Evolutionary conservation across 2,329 filamentous ascomycete species (phyloP).

Genomic region (Neofusicoccum cordaticola): DNA sequence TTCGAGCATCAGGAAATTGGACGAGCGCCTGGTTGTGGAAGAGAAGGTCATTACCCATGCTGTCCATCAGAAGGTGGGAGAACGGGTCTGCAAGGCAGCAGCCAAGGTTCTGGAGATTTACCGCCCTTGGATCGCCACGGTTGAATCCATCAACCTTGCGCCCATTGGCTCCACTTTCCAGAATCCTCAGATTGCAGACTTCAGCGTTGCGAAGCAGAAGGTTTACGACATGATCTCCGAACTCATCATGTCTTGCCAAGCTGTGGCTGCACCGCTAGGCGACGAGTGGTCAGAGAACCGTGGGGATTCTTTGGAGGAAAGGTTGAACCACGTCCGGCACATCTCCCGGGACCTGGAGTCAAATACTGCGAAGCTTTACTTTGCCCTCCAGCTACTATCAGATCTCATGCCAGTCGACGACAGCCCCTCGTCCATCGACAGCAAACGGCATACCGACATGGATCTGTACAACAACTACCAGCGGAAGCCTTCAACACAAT

Average conservation of each 20-base stretch:
- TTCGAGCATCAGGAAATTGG: conserved; percentile 80
- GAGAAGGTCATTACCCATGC: conserved; percentile 80
- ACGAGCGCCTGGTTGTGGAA: conserved; percentile 73
- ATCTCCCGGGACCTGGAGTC: conserved; percentile 79
- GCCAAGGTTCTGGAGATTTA: conserved; percentile 83
- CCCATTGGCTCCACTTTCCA: conserved; percentile 74
- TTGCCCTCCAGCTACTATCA: conserved; percentile 80
- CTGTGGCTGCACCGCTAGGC: conserved; percentile 83
- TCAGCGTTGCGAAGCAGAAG: conserved; percentile 86
- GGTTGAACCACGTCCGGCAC: conserved; percentile 74
- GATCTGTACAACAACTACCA: conserved; percentile 31
- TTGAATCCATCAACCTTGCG: conserved; percentile 89
- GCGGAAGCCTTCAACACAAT: conserved; percentile 30
- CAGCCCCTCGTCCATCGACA: conserved; percentile 27
- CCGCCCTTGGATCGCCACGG: conserved; percentile 81
- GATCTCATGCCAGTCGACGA: conserved; percentile 64
- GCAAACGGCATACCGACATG: conserved; percentile 42
- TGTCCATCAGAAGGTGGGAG: conserved; percentile 76
- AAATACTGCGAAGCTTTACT: conserved; percentile 81
- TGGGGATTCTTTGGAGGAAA: conserved; percentile 82
- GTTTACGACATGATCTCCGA: conserved; percentile 93
- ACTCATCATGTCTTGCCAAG: conserved; percentile 81
- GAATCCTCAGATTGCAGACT: conserved; percentile 82
- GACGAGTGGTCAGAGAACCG: conserved; percentile 96
- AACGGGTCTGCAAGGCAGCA: conserved; percentile 75